Evolutionary conservation across 352 stramenopile genomes (phyloP).

Genomic region (Stramenopiles sp.): DNA sequence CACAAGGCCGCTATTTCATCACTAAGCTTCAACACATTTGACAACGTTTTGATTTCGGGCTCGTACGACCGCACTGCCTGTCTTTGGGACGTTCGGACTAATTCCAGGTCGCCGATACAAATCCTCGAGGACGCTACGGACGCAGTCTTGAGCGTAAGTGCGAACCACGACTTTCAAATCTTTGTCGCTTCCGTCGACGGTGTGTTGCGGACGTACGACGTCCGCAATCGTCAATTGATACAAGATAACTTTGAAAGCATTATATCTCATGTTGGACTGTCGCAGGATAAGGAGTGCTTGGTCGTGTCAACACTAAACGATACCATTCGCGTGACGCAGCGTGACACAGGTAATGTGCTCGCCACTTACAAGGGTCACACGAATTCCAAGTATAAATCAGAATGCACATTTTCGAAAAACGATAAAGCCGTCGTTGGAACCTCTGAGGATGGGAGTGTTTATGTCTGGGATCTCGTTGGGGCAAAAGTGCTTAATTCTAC

Average conservation of each 20-base stretch:
- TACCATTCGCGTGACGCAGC: not conserved
- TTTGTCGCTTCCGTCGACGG: not conserved
- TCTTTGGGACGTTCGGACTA: not conserved
- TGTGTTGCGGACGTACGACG: not conserved
- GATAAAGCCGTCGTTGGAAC: not conserved
- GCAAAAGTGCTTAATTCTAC: not conserved
- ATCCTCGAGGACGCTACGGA: not conserved
- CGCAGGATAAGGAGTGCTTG: not conserved
- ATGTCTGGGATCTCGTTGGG: not conserved
- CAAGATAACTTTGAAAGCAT: not conserved
- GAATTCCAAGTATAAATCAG: not conserved
- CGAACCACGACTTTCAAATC: not conserved
- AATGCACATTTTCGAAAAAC: not conserved
- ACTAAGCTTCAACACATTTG: not conserved
- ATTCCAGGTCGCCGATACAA: not conserved
- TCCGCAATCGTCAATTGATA: not conserved
- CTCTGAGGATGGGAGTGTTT: not conserved
- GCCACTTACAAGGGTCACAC: not conserved
- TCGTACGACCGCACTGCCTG: not conserved
- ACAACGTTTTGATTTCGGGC: not conserved
- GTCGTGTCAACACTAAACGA: not conserved
- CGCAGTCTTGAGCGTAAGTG: not conserved
- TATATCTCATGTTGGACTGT: not conserved
- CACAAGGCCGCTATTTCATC: not conserved
- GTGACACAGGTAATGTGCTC: not conserved